A percentile compares a stretch with the other conserved stretches of the same genome.
Evolutionary conservation across 805 yeast genomes (phyloP).

Genomic region (Cyberlindnera saturnus): DNA sequence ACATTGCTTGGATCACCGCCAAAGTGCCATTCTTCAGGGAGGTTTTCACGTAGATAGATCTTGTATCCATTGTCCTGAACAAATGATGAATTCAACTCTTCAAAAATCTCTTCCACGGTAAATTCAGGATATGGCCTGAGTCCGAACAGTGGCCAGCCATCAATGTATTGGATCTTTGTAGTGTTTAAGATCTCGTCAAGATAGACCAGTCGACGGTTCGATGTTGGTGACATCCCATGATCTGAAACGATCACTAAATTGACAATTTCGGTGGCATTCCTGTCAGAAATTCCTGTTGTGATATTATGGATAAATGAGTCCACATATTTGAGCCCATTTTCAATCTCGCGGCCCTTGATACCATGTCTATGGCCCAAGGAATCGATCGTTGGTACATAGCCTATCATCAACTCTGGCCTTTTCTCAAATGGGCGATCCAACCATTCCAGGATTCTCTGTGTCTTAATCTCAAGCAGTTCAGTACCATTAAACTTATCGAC

Average conservation of each 20-base stretch:
- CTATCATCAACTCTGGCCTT: slow-evolving; percentile 72
- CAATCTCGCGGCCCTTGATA: slow-evolving; percentile 52
- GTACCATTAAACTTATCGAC: slow-evolving; percentile 59
- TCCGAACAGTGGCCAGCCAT: slow-evolving; percentile 87
- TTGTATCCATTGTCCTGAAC: slow-evolving; percentile 30
- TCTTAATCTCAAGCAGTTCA: slow-evolving; percentile 54
- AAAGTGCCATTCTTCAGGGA: slow-evolving; percentile 34
- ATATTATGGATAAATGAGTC: slow-evolving; percentile 57
- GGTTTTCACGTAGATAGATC: slow-evolving; percentile 48
- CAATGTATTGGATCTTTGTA: slow-evolving; percentile 49
- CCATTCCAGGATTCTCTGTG: slow-evolving; percentile 56
- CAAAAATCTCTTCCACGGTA: slow-evolving; percentile 39
- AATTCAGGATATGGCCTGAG: slow-evolving; percentile 47
- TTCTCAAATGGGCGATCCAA: slow-evolving; percentile 47
- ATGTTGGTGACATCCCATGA: slow-evolving; percentile 91
- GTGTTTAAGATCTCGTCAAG: slow-evolving; percentile 65
- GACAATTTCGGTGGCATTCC: slow-evolving; percentile 60
- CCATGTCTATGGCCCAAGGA: slow-evolving; percentile 73
- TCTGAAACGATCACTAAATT: slow-evolving; percentile 80
- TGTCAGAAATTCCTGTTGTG: slow-evolving; percentile 37
- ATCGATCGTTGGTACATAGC: slow-evolving; percentile 80
- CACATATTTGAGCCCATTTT: slow-evolving; percentile 50
- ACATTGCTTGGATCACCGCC: slow-evolving; percentile 16
- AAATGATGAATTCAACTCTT: slow-evolving; percentile 33
- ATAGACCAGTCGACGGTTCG: slow-evolving; percentile 58